Evolutionary conservation across 257 asterid species (phyloP).

Genomic region (Eucommia ulmoides): DNA sequence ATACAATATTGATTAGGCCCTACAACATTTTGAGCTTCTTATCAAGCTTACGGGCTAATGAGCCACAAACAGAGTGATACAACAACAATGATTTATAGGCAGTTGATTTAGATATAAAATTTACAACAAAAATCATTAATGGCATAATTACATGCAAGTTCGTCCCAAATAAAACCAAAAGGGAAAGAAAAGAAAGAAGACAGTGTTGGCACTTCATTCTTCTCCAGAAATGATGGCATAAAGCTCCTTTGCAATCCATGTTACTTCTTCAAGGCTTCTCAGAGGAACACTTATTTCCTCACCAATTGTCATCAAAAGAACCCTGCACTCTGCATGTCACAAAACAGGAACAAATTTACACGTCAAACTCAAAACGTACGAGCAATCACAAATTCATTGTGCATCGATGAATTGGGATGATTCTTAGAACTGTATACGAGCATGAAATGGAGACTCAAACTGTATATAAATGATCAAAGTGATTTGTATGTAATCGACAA

Average conservation of each 20-base stretch:
- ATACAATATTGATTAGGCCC: no score
- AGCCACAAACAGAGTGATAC: no score
- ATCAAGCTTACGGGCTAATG: no score
- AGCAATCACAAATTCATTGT: not conserved
- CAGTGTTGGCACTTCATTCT: no score
- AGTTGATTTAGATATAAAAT: no score
- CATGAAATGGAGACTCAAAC: not conserved
- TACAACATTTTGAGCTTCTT: no score
- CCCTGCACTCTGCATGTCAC: slow-evolving; percentile 39
- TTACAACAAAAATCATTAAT: no score
- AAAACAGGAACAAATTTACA: not conserved
- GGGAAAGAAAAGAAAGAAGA: no score
- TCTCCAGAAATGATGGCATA: slow-evolving; percentile 14
- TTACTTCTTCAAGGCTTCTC: slow-evolving; percentile 33
- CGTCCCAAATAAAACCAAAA: no score
- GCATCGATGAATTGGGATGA: not conserved
- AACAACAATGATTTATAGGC: no score
- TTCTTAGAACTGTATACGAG: not conserved
- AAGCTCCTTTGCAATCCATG: slow-evolving; percentile 69
- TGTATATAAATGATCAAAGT: not conserved
- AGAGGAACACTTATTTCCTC: slow-evolving; percentile 31
- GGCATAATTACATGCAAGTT: no score
- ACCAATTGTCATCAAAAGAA: slow-evolving; percentile 30
- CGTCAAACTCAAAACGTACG: not conserved
- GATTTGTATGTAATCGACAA: not conserved